These are phyloP conservation scores for Aspergillus uvarum DNA, from an alignment of 2,329 filamentous ascomycete genomes.

Conservation along the genomic window DNA sequence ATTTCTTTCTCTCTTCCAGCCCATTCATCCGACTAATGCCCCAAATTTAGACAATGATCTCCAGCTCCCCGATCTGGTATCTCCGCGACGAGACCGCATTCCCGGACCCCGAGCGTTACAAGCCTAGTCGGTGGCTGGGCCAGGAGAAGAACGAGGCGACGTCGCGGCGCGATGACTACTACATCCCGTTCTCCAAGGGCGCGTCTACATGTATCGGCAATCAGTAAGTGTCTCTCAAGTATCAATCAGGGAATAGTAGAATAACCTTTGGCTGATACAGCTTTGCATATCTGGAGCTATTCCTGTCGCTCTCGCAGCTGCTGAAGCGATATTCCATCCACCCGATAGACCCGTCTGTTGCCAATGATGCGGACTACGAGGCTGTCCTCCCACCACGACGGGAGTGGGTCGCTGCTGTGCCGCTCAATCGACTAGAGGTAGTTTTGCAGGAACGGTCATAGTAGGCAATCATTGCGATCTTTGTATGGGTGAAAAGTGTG, in stretches of 20 bases:
- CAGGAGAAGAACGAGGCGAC: not conserved
- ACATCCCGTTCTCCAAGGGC: not conserved
- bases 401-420: not conserved
- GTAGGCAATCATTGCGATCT: no score
- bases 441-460: not conserved
- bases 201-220: not conserved
- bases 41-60: not conserved
- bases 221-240: not conserved
- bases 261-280: not conserved
- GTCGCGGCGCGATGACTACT: not conserved
- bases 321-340: not conserved
- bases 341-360: not conserved
- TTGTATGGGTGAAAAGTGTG: no score
- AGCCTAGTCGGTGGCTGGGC: not conserved
- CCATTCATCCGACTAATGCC: no score
- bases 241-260: not conserved
- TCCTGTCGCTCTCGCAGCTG: not conserved
- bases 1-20: no score
- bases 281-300: not conserved
- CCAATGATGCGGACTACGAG: not conserved
- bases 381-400: not conserved
- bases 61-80: not conserved
- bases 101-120: not conserved
- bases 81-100: not conserved
- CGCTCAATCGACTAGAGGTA: not conserved